Percentiles rank a stretch among this genome's conserved stretches.
Conservation (phyloP, 352 stramenopile genomes). For the Phytophthora tubulina region DNA sequence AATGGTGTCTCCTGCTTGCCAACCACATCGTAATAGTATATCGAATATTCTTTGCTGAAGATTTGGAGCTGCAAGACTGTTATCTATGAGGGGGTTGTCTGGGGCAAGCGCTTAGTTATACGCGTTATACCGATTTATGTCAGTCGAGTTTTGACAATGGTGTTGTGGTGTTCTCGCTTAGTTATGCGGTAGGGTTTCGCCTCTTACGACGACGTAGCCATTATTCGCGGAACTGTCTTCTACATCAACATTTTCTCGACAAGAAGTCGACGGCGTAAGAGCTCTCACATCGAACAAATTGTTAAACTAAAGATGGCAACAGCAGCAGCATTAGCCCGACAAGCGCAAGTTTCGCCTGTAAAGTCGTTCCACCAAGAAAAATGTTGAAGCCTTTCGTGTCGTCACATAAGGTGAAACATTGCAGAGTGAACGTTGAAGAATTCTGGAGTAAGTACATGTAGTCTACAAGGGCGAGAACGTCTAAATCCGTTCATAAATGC, state of each 20-base stretch:
- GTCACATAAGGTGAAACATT: too few relatives aligned
- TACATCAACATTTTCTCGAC: constrained; percentile 39
- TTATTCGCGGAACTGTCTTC: constrained; percentile 38
- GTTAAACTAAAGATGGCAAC: too few relatives aligned
- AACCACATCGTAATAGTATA: constrained; percentile 13
- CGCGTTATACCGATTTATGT: constrained; percentile 25
- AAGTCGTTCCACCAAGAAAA: too few relatives aligned
- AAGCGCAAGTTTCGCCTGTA: too few relatives aligned
- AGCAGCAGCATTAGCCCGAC: too few relatives aligned
- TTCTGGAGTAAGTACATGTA: too few relatives aligned
- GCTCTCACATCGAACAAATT: too few relatives aligned
- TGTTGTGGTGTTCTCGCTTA: constrained; percentile 24
- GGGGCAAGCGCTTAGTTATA: constrained; percentile 7
- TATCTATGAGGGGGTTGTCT: constrained; percentile 11
- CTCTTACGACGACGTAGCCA: constrained; percentile 25
- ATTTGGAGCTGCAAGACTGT: constrained; percentile 14
- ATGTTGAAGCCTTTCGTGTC: too few relatives aligned
- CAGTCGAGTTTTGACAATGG: constrained; percentile 12
- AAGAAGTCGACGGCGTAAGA: too few relatives aligned
- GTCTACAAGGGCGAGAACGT: too few relatives aligned
- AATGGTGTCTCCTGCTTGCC: constrained; percentile 6
- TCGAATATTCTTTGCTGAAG: constrained; percentile 12
- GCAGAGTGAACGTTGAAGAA: too few relatives aligned
- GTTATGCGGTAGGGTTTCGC: constrained; percentile 8
- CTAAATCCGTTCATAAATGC: too few relatives aligned